Evolutionary conservation across 169 alveolate genomes (phyloP).

Genomic region (Plasmodium vinckei): DNA sequence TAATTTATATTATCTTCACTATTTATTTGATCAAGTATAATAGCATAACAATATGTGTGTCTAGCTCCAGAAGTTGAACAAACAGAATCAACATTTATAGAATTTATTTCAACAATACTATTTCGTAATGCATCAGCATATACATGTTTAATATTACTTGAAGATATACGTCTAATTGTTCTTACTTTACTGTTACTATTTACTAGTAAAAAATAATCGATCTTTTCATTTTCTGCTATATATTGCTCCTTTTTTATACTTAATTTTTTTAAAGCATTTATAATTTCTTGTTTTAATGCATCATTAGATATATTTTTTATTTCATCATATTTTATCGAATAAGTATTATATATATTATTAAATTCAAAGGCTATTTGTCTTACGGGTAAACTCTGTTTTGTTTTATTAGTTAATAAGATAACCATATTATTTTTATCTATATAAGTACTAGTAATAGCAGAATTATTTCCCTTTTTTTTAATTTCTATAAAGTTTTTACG

Average conservation of each 20-base stretch:
- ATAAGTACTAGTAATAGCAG: neutral
- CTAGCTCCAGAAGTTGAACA: slow-evolving; percentile 66
- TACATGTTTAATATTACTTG: slow-evolving; percentile 57
- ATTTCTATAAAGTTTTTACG: neutral
- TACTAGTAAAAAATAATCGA: slow-evolving; percentile 59
- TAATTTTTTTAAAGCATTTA: slow-evolving; percentile 43
- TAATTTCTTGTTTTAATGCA: slow-evolving; percentile 18
- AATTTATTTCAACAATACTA: slow-evolving; percentile 38
- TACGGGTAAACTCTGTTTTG: slow-evolving; percentile 30
- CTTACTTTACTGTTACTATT: slow-evolving; percentile 39
- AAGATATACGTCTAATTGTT: slow-evolving; percentile 42
- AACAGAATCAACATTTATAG: slow-evolving; percentile 38
- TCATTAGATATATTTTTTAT: slow-evolving; percentile 29
- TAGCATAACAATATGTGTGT: slow-evolving; percentile 59
- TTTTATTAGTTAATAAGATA: slow-evolving; percentile 30
- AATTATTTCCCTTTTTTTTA: neutral
- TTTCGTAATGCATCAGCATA: slow-evolving; percentile 48
- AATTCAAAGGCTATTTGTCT: slow-evolving; percentile 37
- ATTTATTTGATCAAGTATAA: slow-evolving; percentile 21
- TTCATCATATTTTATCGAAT: slow-evolving; percentile 30
- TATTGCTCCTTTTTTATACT: slow-evolving; percentile 63
- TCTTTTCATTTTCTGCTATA: slow-evolving; percentile 43
- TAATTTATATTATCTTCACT: slow-evolving; percentile 14
- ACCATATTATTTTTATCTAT: slow-evolving; percentile 51
- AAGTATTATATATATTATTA: slow-evolving; percentile 36